A percentile compares a stretch with the other conserved stretches of the same genome.
Evolutionary conservation across 2,329 filamentous ascomycete species (phyloP).

Genomic region (Fusarium udum): DNA sequence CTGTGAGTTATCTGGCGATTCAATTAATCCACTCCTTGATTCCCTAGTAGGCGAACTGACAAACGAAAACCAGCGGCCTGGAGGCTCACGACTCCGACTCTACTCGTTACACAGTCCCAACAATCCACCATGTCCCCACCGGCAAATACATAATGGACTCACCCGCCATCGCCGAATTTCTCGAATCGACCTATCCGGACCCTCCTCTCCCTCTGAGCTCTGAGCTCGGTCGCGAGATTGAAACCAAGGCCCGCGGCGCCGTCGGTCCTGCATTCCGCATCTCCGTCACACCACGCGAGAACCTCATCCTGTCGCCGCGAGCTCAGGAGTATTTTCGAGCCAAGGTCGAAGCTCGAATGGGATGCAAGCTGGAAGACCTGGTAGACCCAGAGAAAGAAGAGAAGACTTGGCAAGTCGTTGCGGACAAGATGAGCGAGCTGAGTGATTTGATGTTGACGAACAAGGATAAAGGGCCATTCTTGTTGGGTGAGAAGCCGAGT

Average conservation of each 20-base stretch:
- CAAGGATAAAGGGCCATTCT: background rate
- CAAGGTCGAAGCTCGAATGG: background rate
- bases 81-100: background rate
- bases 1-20: background rate
- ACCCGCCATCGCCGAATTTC: background rate
- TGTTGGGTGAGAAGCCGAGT: background rate
- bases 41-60: background rate
- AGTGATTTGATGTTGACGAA: constrained; percentile 1
- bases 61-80: background rate
- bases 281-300: background rate
- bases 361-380: constrained; percentile 1
- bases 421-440: background rate
- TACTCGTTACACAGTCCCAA: background rate
- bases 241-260: background rate
- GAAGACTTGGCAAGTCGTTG: background rate
- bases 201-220: background rate
- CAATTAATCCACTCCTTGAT: rapidly evolving
- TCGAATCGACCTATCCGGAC: background rate
- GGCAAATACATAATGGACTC: constrained; percentile 8
- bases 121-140: background rate
- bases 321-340: constrained; percentile 14
- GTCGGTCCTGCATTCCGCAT: background rate
- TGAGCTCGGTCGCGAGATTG: background rate
- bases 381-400: background rate
- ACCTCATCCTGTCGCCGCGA: constrained; percentile 3